Evolutionary conservation across 106 monocot genomes (phyloP), one percentile per base, ranked within the genome.

Genomic region (Allium sativum): DNA sequence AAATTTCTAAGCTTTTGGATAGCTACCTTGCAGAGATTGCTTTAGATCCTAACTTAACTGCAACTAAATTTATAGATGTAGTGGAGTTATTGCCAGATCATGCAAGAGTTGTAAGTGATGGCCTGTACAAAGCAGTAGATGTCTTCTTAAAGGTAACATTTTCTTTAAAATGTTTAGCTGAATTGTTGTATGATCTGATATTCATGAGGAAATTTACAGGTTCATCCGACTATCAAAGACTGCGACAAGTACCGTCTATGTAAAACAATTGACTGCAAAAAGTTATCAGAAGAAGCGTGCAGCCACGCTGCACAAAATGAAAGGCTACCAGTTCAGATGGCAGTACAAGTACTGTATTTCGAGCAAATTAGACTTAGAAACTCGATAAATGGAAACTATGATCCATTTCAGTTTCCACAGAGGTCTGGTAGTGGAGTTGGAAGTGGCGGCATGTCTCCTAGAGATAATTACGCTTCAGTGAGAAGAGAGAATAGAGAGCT

Each of bases 281-380:
- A 84, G 53, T 77, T 95, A 8, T 84, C 95, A 3, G 87, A 83
- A 61, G 90, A 95, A 48, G 95, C 84, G 1, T 87, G 95, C 73
- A 90, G 86, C 64, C 95, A 90, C 53, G 95, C 95, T 8, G 95
- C 87, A 8, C 95, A 95, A 71, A 90, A 95, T 53, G 90, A 95
- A 20, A 70, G 95, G 8, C 71, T 90, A 5, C 90, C 95, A 0
- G 81, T 95, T 67, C 90, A 90, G 44, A 90, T 84, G 95, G 90
- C 95, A 13, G 90, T 90, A 0, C 90, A 90, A 57, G 94, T 94
- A n/a, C 86, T 94, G 58, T 90, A 90, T 69, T 78, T 87, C 19
- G 95, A 95, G 71, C 95, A 87, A 52, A 87, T 87, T 18, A 61
- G 90, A 21, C 90, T 96, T 7, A 74, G 87, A 18, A 90, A 84